These are phyloP conservation scores for Triglochin maritima DNA, from an alignment of 106 monocot genomes.

Conservation along the genomic window DNA sequence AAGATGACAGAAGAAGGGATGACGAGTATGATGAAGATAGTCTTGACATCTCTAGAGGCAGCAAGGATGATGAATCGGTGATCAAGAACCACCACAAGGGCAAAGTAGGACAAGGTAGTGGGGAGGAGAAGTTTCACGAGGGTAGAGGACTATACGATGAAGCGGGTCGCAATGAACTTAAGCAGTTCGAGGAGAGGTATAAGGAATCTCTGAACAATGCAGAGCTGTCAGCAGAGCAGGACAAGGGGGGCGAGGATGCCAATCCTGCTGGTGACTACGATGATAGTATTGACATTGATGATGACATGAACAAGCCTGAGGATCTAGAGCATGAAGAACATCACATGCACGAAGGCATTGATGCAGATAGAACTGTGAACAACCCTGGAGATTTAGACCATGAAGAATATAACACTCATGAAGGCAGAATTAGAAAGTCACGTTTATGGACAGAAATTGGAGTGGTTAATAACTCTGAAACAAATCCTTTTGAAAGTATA, in stretches of 20 bases:
- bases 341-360: background rate
- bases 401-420: background rate
- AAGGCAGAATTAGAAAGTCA: conserved; percentile 1
- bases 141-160: conserved; percentile 25
- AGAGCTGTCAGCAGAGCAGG: background rate
- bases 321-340: background rate
- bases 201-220: conserved; percentile 19
- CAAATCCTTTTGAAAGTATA: background rate
- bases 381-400: too few species aligned
- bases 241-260: background rate
- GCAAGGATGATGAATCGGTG: background rate
- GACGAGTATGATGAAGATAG: conserved; percentile 32
- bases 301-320: background rate
- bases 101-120: background rate
- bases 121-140: conserved; percentile 1
- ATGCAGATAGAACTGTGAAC: too few species aligned
- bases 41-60: conserved; percentile 2
- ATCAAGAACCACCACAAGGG: background rate
- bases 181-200: conserved; percentile 31
- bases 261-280: conserved; percentile 2
- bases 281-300: conserved; percentile 4
- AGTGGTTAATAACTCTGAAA: background rate
- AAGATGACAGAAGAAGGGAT: conserved; percentile 55
- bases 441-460: background rate
- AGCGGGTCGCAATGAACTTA: conserved; percentile 39